Percentiles rank a stretch among this genome's conserved stretches.
These are phyloP conservation scores for Plasmodium reichenowi DNA, from an alignment of 169 alveolate species.

Conservation along the genomic window DNA sequence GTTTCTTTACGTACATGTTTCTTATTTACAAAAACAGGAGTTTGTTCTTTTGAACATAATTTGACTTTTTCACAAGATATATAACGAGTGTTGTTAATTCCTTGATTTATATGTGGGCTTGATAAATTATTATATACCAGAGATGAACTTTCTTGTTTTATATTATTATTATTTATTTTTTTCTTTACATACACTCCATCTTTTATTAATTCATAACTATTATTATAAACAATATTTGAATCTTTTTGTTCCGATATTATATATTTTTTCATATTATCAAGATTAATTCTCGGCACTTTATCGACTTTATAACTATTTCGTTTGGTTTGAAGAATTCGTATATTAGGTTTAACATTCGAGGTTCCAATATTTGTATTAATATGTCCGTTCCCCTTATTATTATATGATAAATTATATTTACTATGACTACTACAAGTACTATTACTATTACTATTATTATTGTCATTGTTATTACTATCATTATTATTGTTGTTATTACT, in stretches of 20 bases:
- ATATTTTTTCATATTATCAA: neutral
- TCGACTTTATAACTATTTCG: slow-evolving; percentile 38
- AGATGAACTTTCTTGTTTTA: neutral
- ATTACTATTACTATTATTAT: neutral
- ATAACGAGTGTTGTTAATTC: neutral
- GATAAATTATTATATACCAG: neutral
- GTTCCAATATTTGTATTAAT: too few species aligned
- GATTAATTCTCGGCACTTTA: neutral
- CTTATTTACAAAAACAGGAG: neutral
- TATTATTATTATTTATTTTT: neutral
- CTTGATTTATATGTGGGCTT: neutral
- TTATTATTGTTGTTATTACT: neutral
- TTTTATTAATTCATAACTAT: neutral
- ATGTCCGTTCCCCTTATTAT: too few species aligned
- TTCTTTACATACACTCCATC: neutral
- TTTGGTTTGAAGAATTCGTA: slow-evolving; percentile 1
- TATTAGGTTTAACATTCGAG: neutral
- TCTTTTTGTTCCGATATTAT: neutral
- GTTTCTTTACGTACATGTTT: slow-evolving; percentile 19
- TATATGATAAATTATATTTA: neutral
- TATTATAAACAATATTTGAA: neutral
- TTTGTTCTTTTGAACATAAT: neutral
- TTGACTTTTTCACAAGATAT: neutral
- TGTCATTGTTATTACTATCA: neutral
- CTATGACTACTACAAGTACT: slow-evolving; percentile 19